Evolutionary conservation across 768 basidiomycete species (phyloP).

Genomic region (Boletus reticuloceps): DNA sequence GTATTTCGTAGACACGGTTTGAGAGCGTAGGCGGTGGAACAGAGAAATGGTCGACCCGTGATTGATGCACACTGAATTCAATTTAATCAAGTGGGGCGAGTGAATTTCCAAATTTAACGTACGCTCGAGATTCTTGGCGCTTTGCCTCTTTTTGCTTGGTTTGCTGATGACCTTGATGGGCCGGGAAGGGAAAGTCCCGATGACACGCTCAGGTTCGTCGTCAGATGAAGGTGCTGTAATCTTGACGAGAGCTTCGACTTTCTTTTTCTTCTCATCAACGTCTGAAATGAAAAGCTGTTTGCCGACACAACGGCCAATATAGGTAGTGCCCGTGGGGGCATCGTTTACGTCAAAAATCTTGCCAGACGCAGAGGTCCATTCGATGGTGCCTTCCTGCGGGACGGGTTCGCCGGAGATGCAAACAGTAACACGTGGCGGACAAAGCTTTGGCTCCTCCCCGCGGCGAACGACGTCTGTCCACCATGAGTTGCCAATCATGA

Average conservation of each 20-base stretch:
- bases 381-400: constrained; percentile 80
- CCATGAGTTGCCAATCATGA: constrained; percentile 93
- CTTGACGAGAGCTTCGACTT: constrained; percentile 90
- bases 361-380: constrained; percentile 85
- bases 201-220: constrained; percentile 76
- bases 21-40: constrained; percentile 94
- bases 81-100: constrained; percentile 11
- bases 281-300: constrained; percentile 96
- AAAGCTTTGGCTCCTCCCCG: constrained; percentile 70
- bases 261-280: constrained; percentile 92
- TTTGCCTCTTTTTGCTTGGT: constrained; percentile 95
- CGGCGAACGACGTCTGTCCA: constrained; percentile 80
- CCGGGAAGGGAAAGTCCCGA: constrained; percentile 87
- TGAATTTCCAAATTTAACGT: constrained; percentile 36
- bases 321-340: constrained; percentile 79
- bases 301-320: constrained; percentile 89
- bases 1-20: constrained; percentile 94
- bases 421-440: constrained; percentile 79
- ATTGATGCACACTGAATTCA: constrained; percentile 77
- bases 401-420: constrained; percentile 90
- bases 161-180: constrained; percentile 99
- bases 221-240: constrained; percentile 79
- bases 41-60: constrained; percentile 95
- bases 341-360: constrained; percentile 80
- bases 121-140: constrained; percentile 91